Percentiles rank a stretch among this genome's conserved stretches.
phyloP scores from a whole-genome alignment of 192 early-diverging fungal species.

The Phycomyces nitens region DNA sequence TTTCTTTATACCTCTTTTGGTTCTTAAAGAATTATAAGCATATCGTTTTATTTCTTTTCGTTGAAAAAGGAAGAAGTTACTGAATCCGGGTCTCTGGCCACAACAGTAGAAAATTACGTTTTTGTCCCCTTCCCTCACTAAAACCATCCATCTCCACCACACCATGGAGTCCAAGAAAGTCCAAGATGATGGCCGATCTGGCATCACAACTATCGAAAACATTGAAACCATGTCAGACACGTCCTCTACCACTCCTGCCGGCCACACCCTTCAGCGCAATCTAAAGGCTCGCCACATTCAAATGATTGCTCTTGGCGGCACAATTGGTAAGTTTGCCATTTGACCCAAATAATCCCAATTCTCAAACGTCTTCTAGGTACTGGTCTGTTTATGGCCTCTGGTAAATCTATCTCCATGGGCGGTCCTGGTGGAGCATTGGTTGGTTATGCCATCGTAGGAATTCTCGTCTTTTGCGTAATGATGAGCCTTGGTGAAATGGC shows the following conservation, averaged over 20 bases:
- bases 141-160: background rate
- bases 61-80: background rate
- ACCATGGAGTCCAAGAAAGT: conserved; percentile 13
- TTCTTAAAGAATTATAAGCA: too few relatives aligned
- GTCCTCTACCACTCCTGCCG: background rate
- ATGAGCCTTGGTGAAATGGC: conserved; percentile 80
- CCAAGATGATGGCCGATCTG: conserved; percentile 1
- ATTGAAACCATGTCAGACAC: background rate
- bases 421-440: conserved; percentile 72
- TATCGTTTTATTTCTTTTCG: conserved; percentile 2
- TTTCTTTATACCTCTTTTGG: too few relatives aligned
- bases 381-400: conserved; percentile 72
- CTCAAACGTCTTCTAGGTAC: conserved; percentile 46
- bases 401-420: conserved; percentile 56
- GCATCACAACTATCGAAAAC: conserved; percentile 10
- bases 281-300: conserved; percentile 32
- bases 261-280: conserved; percentile 8
- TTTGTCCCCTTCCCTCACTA: background rate
- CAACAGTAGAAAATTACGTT: conserved; percentile 6
- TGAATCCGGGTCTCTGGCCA: conserved; percentile 30
- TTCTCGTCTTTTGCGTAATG: conserved; percentile 60
- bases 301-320: conserved; percentile 32
- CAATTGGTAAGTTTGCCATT: conserved; percentile 20
- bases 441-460: conserved; percentile 57
- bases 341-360: too few relatives aligned